Evolutionary conservation across 176 grass and related monocot genomes (phyloP), one percentile per base, ranked within the genome.

Genomic region (Eleusine indica): DNA sequence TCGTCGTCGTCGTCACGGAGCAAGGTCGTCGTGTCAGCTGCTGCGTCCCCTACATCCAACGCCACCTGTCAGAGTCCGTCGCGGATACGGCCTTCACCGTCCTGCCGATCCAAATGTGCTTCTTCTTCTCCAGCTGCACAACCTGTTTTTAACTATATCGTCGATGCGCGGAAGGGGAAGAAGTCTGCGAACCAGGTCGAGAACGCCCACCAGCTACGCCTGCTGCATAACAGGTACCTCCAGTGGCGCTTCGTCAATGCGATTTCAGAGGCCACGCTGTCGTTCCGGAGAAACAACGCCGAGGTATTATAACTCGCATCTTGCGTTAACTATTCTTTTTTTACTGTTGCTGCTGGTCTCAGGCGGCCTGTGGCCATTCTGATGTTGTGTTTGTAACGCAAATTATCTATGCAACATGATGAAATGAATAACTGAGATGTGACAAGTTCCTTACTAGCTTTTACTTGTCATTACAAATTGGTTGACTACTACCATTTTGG

Each of bases 211-310:
- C 91, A 90, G 61, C 76, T 94, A 38, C 79, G 85, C 47, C 47
- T 97, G 12, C 77, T 90, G 43, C 72, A 91, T 62, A 94, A 88
- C 81, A 87, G 77, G 16, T 70, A 78, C 71, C 48, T 91, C 61
- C 94, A 97, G 73, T 97, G 94, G 94, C 87, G 57, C 32, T 90
- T 94, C 43, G 82, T 92, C 1, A 92, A 94, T 77, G 84, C 85
- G 5, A 79, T 5, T 68, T 70, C 46, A 44, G 76, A 75, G 44
- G 82, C 91, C 41, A 78, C 61, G 19, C n/a, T 82, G 35, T 86
- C 76, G 16, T 78, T 78, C 49, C 87, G 90, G 29, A 90, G 90
- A 84, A 78, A 67, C 7, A 72, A 49, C 58, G 65, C 74, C 43
- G 89, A 94, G 94, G 94, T 97, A 87, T 54, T 35, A 5, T 17